These are phyloP conservation scores for Amauroascus niger DNA, from an alignment of 2,329 filamentous ascomycete species.

Conservation along the genomic window DNA sequence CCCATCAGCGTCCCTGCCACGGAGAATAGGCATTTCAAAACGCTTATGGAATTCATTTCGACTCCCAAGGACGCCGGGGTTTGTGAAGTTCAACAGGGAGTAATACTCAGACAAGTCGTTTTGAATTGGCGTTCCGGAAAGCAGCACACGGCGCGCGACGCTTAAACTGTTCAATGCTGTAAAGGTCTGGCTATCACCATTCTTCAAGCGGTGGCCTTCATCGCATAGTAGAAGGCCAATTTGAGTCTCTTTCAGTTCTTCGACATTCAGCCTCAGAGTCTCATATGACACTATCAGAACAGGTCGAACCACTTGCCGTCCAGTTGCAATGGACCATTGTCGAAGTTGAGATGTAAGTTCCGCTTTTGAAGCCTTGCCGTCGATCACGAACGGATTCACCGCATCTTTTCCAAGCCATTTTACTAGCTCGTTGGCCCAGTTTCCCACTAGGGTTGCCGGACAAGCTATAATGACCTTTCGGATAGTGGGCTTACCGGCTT, in stretches of 20 bases:
- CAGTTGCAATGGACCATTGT: slow-evolving; percentile 88
- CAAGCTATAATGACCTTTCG: slow-evolving; percentile 96
- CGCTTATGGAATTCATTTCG: slow-evolving; percentile 86
- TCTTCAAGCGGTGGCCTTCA: slow-evolving; percentile 92
- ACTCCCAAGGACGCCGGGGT: slow-evolving; percentile 81
- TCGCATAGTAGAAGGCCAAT: slow-evolving; percentile 93
- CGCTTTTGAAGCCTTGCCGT: slow-evolving; percentile 91
- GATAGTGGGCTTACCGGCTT: slow-evolving; percentile 86
- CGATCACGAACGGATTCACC: slow-evolving; percentile 86
- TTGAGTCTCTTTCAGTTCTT: slow-evolving; percentile 77
- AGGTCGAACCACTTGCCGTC: slow-evolving; percentile 79
- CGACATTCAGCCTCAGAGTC: slow-evolving; percentile 80
- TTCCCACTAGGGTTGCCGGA: slow-evolving; percentile 88
- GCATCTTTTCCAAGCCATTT: slow-evolving; percentile 95
- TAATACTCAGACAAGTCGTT: slow-evolving; percentile 99
- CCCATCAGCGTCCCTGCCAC: slow-evolving; percentile 82
- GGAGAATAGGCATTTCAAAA: slow-evolving; percentile 84
- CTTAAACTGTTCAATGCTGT: slow-evolving; percentile 82
- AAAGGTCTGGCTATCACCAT: slow-evolving; percentile 92
- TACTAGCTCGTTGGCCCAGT: slow-evolving; percentile 93
- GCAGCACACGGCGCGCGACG: slow-evolving; percentile 80
- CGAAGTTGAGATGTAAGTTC: slow-evolving; percentile 81
- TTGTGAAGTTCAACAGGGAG: slow-evolving; percentile 88
- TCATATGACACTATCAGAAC: slow-evolving; percentile 98
- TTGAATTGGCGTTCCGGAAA: slow-evolving; percentile 94